Evolutionary conservation across 1,284 basidiomycete genomes (phyloP), one percentile per base, ranked within the genome.

Genomic region (Puccinia coronata): DNA sequence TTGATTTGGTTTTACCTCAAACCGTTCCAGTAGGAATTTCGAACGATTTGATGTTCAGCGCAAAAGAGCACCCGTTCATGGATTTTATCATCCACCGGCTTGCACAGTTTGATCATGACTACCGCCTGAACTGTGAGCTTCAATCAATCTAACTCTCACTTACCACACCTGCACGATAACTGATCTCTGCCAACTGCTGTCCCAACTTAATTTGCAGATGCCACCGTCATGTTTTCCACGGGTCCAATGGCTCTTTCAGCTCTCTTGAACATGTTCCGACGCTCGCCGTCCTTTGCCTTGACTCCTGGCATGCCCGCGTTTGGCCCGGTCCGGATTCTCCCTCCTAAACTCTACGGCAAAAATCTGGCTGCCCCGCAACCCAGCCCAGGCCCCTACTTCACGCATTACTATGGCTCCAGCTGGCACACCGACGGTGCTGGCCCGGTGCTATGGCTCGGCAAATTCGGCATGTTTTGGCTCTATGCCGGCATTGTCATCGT

Each of bases 211-310:
- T 90, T 91, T 85, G 96, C 98, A 87, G 99, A 99, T 85, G 96
- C 97, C 43, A 99, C 96, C 49, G 96, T 99, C 88, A 99, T 99
- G 96, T 99, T 99, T 88, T 95, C 94, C 71, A 99, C 97, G 0
- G 96, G 96, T 0, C 88, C 87, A 43, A 88, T 87, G 87, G 86
- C 86, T 82, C 83, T 86, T 53, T 85, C 84, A 18, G 86, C 85
- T 8, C 82, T 84, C 23, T 86, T 85, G 76, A 84, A 84, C 23
- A 70, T 43, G 84, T 63, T 85, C 82, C 53, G 84, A 84, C 74
- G 83, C 83, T 57, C 84, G 81, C 92, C 94, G 86, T 94, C 96
- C 94, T 94, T 95, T 93, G 2, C 90, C 92, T 28, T 91, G 96
- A 87, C 86, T 25, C 83, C 57, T 20, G 67, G 41, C 2, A 47